phyloP scores from a whole-genome alignment of 2,329 filamentous ascomycete species.

The Ophiostoma australiae region DNA sequence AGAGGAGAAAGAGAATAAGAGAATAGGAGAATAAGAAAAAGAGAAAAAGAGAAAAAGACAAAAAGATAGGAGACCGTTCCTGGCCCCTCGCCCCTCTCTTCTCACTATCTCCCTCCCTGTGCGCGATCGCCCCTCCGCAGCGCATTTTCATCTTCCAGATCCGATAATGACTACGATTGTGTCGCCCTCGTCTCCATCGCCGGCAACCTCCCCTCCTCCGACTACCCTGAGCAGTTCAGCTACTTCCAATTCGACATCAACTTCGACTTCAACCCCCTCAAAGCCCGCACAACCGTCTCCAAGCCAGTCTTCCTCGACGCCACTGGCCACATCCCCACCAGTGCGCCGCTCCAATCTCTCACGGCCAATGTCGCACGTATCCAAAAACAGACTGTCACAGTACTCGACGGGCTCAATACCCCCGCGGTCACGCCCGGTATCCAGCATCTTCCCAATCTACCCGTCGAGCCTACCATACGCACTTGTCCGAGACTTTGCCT shows the following conservation, averaged over 20 bases:
- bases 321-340: slow-evolving; percentile 52
- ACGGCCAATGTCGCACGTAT: slow-evolving; percentile 68
- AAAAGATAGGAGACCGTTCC: slow-evolving; percentile 24
- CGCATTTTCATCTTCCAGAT: background rate
- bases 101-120: slow-evolving; percentile 15
- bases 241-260: background rate
- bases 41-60: background rate
- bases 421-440: slow-evolving; percentile 70
- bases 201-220: slow-evolving; percentile 49
- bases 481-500: slow-evolving; percentile 94
- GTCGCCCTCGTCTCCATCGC: slow-evolving; percentile 50
- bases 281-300: slow-evolving; percentile 41
- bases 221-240: background rate
- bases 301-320: slow-evolving; percentile 51
- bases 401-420: slow-evolving; percentile 69
- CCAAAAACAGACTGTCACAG: slow-evolving; percentile 76
- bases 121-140: slow-evolving; percentile 16
- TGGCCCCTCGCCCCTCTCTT: slow-evolving; percentile 23
- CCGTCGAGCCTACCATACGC: slow-evolving; percentile 82
- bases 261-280: slow-evolving; percentile 1
- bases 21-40: background rate
- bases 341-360: slow-evolving; percentile 57
- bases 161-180: slow-evolving; percentile 48
- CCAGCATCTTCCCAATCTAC: slow-evolving; percentile 76
- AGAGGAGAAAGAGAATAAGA: background rate